These are phyloP conservation scores for Ascochyta viciae-villosae DNA, from an alignment of 2,329 filamentous ascomycete genomes.

Conservation along the genomic window DNA sequence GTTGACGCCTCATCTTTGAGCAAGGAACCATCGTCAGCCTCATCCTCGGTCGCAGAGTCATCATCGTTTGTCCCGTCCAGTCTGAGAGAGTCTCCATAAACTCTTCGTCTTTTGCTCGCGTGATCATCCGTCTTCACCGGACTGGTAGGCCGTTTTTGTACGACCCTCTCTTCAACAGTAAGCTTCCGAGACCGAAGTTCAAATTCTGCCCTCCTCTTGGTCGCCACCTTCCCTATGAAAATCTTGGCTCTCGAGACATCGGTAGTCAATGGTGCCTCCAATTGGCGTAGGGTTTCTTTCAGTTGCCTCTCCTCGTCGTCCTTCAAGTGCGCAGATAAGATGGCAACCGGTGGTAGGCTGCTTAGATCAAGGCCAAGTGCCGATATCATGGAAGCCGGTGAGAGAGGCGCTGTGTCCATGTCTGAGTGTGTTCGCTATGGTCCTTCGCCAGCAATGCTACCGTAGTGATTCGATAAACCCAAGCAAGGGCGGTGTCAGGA, in stretches of 20 bases:
- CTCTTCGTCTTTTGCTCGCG: constrained; percentile 28
- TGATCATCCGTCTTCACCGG: constrained; percentile 19
- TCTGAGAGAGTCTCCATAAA: constrained; percentile 6
- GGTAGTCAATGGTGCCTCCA: constrained; percentile 69
- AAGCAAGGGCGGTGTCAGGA: constrained; percentile 40
- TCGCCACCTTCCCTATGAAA: constrained; percentile 75
- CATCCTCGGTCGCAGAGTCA: constrained; percentile 23
- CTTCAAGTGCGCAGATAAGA: constrained; percentile 74
- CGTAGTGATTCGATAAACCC: constrained; percentile 29
- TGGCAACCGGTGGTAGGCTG: constrained; percentile 69
- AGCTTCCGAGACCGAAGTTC: constrained; percentile 77
- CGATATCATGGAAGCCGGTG: constrained; percentile 26
- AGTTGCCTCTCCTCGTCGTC: constrained; percentile 68
- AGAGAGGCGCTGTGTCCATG: constrained; percentile 25
- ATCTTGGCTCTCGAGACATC: constrained; percentile 75
- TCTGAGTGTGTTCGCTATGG: constrained; percentile 29
- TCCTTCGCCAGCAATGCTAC: constrained; percentile 29
- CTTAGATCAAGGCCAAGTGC: constrained; percentile 48
- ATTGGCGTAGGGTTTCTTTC: constrained; percentile 66
- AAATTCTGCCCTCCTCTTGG: constrained; percentile 73
- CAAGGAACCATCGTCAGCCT: constrained; percentile 10
- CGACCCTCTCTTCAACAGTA: constrained; percentile 59
- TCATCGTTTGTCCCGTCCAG: constrained; percentile 21
- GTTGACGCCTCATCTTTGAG: constrained; percentile 21
- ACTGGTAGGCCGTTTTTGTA: constrained; percentile 28